phyloP scores from a whole-genome alignment of 2,329 filamentous ascomycete genomes.

The Onygenales sp. region DNA sequence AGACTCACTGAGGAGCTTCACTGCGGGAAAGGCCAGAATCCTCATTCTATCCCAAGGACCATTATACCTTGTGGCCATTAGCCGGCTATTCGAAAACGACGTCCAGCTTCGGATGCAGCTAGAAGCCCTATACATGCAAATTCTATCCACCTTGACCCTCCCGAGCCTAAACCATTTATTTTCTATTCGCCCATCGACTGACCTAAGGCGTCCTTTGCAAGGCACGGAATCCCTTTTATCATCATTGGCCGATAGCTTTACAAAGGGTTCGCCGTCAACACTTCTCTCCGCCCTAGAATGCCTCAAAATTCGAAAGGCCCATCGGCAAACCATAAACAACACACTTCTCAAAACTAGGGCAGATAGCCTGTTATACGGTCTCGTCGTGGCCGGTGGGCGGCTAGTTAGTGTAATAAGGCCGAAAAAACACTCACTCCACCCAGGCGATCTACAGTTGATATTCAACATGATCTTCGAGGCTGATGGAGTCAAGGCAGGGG shows the following conservation, averaged over 20 bases:
- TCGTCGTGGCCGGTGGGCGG: constrained; percentile 84
- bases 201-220: constrained; percentile 78
- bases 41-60: constrained; percentile 77
- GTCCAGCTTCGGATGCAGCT: constrained; percentile 77
- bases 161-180: constrained; percentile 83
- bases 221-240: constrained; percentile 87
- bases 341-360: constrained; percentile 70
- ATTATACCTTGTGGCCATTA: constrained; percentile 88
- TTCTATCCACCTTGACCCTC: constrained; percentile 85
- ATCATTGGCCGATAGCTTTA: constrained; percentile 89
- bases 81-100: constrained; percentile 85
- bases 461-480: constrained; percentile 99
- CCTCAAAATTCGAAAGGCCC: constrained; percentile 79
- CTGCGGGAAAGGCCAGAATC: constrained; percentile 76
- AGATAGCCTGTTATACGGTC: constrained; percentile 75
- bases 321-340: constrained; percentile 78
- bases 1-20: constrained; percentile 72
- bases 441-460: constrained; percentile 87
- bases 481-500: constrained; percentile 78
- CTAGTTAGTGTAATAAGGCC: constrained; percentile 92
- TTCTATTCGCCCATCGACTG: constrained; percentile 81
- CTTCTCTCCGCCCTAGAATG: constrained; percentile 87
- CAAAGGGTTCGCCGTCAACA: constrained; percentile 78
- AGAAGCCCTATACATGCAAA: constrained; percentile 95
- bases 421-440: constrained; percentile 89